These are phyloP conservation scores for Phialemonium atrogriseum DNA, from an alignment of 2,329 filamentous ascomycete species.

Conservation along the genomic window DNA sequence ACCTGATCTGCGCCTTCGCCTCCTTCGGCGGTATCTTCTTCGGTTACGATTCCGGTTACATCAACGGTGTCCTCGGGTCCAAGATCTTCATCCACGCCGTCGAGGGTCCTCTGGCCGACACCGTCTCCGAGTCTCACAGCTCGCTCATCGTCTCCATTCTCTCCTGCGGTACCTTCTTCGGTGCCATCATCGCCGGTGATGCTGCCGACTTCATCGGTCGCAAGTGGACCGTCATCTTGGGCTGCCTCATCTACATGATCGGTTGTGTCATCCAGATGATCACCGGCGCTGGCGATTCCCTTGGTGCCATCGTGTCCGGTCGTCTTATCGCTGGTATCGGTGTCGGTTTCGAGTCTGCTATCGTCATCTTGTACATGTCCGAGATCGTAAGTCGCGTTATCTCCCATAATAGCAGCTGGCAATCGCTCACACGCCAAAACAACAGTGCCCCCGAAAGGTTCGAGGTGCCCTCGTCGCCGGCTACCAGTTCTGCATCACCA, in stretches of 20 bases:
- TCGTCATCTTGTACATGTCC: constrained; percentile 82
- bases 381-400: constrained; percentile 53
- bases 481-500: constrained; percentile 23
- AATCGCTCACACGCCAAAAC: background rate
- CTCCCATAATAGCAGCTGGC: constrained; percentile 13
- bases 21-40: constrained; percentile 70
- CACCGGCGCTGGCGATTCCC: constrained; percentile 33
- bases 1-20: constrained; percentile 61
- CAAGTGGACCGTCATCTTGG: constrained; percentile 62
- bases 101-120: constrained; percentile 27
- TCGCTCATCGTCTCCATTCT: constrained; percentile 67
- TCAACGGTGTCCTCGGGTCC: constrained; percentile 54
- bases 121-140: constrained; percentile 32
- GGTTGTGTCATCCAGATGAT: constrained; percentile 61
- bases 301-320: constrained; percentile 60
- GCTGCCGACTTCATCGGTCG: constrained; percentile 68
- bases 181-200: constrained; percentile 69
- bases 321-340: constrained; percentile 69
- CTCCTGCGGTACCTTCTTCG: constrained; percentile 70
- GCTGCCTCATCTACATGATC: constrained; percentile 62
- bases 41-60: constrained; percentile 72
- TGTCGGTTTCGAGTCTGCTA: constrained; percentile 73
- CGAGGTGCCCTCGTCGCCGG: constrained; percentile 24
- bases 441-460: constrained; percentile 57
- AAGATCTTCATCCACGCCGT: constrained; percentile 43